A percentile compares a stretch with the other conserved stretches of the same genome.
phyloP scores from a whole-genome alignment of 257 asterid species.

The Craterostigma plantagineum region DNA sequence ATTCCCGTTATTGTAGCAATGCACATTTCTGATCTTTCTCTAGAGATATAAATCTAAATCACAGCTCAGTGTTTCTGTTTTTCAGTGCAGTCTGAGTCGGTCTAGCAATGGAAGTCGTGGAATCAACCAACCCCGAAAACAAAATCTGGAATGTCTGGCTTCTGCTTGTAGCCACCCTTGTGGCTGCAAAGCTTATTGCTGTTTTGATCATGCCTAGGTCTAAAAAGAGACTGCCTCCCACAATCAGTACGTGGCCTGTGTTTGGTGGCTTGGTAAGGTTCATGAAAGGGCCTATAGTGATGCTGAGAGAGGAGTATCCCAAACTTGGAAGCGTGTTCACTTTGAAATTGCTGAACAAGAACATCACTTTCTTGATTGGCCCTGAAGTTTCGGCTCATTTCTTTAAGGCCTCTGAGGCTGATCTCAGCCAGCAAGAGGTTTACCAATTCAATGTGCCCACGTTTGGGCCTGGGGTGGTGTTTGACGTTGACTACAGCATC shows the following conservation, averaged over 20 bases:
- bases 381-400: slow-evolving; percentile 96
- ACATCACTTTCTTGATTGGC: slow-evolving; percentile 73
- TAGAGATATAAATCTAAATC: no score
- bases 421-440: slow-evolving; percentile 92
- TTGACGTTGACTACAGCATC: slow-evolving; percentile 73
- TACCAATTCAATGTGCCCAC: slow-evolving; percentile 92
- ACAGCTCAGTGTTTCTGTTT: no score
- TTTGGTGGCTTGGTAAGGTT: slow-evolving; percentile 61
- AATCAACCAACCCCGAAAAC: slow-evolving; percentile 13
- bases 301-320: slow-evolving; percentile 79
- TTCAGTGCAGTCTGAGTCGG: no score
- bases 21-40: no score
- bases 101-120: slow-evolving; percentile 25
- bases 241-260: slow-evolving; percentile 40
- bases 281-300: slow-evolving; percentile 68
- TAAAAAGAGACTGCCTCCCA: slow-evolving; percentile 50
- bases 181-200: slow-evolving; percentile 48
- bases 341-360: slow-evolving; percentile 44
- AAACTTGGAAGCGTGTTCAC: slow-evolving; percentile 92
- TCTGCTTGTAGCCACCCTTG: slow-evolving; percentile 46
- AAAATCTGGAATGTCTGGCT: slow-evolving; percentile 47
- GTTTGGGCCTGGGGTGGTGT: slow-evolving; percentile 92
- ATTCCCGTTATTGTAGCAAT: no score
- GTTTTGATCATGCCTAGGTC: slow-evolving; percentile 59
- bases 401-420: slow-evolving; percentile 86